Evolutionary conservation across 441 rosid genomes (phyloP).

Genomic region (Populus hybrid): DNA sequence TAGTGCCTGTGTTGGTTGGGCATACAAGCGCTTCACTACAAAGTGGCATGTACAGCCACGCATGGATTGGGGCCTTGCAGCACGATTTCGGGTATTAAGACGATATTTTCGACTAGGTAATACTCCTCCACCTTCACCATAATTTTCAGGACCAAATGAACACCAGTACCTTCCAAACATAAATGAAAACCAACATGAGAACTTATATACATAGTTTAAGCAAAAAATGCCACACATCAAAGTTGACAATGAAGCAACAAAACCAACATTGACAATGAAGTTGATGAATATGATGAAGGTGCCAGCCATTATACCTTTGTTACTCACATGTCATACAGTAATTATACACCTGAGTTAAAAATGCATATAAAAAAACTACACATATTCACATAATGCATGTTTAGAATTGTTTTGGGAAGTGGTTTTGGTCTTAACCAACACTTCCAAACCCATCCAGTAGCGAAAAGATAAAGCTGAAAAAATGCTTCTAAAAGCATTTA

Average conservation of each 20-base stretch:
- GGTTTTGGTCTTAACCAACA: neutral
- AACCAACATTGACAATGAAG: neutral
- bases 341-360: neutral
- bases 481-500: neutral
- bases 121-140: slow-evolving; percentile 87
- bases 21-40: slow-evolving; percentile 76
- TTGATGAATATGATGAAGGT: neutral
- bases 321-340: neutral
- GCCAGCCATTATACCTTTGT: neutral
- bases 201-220: neutral
- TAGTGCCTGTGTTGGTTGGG: slow-evolving; percentile 75
- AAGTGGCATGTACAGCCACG: slow-evolving; percentile 92
- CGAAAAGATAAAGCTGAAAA: neutral
- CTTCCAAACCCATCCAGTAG: neutral
- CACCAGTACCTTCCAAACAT: slow-evolving; percentile 72
- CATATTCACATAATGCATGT: neutral
- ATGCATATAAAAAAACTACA: too few relatives aligned
- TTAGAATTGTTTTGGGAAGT: neutral
- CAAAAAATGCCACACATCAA: neutral
- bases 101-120: slow-evolving; percentile 89
- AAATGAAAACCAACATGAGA: slow-evolving; percentile 6
- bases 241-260: neutral
- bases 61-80: slow-evolving; percentile 95
- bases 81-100: slow-evolving; percentile 82
- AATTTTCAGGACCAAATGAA: slow-evolving; percentile 95